Percentiles rank a stretch among this genome's conserved stretches.
These are phyloP conservation scores for Xylariales sp. DNA, from an alignment of 2,329 filamentous ascomycete genomes.

Conservation along the genomic window DNA sequence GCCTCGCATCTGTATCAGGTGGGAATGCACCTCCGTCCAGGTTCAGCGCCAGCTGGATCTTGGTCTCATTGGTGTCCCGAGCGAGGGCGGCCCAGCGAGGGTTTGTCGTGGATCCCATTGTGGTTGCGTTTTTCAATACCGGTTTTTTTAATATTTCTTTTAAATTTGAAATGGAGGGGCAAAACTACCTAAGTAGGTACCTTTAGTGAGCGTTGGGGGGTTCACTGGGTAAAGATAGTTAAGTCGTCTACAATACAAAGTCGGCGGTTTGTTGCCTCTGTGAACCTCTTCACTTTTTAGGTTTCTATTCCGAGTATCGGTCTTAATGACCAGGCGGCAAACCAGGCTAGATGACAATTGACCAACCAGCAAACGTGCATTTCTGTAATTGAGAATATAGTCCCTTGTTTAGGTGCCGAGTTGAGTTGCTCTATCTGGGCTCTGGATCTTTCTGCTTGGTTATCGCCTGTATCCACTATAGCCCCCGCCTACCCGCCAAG, in stretches of 20 bases:
- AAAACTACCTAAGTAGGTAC: too few species aligned
- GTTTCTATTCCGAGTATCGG: constrained; percentile 32
- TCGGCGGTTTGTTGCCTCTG: background rate
- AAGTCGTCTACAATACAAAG: background rate
- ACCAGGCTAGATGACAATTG: constrained; percentile 36
- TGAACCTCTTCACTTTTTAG: constrained; percentile 20
- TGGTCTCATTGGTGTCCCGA: constrained; percentile 97
- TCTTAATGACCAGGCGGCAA: constrained; percentile 2
- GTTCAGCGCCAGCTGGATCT: constrained; percentile 91
- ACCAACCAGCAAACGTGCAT: constrained; percentile 42
- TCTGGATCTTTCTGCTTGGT: background rate
- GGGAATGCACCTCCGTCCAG: constrained; percentile 88
- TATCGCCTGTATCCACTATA: constrained; percentile 15
- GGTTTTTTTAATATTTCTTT: background rate
- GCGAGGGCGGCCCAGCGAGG: constrained; percentile 80
- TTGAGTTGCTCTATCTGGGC: constrained; percentile 8
- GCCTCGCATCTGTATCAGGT: constrained; percentile 68
- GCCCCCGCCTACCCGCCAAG: constrained; percentile 32
- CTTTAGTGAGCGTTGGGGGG: background rate
- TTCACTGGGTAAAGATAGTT: too few species aligned
- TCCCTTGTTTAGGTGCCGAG: constrained; percentile 9
- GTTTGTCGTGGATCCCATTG: constrained; percentile 45
- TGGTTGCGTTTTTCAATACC: constrained; percentile 1
- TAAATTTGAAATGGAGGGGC: background rate
- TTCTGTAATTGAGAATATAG: constrained; percentile 17